These are phyloP conservation scores for Didymosphaeria variabile DNA, from an alignment of 2,329 filamentous ascomycete genomes.

Conservation along the genomic window DNA sequence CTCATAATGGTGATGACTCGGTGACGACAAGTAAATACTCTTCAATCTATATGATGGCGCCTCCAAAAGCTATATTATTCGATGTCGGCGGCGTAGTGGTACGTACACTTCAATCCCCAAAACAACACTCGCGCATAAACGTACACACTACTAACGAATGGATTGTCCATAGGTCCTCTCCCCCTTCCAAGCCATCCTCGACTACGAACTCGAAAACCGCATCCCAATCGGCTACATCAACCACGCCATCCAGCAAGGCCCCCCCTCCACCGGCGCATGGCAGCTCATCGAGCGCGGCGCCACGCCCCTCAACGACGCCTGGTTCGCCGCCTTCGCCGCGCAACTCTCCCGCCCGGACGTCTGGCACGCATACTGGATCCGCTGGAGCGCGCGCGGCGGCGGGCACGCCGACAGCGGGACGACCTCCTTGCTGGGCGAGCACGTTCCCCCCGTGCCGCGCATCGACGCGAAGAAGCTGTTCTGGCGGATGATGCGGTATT, in stretches of 20 bases:
- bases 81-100: slow-evolving; percentile 96
- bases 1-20: slow-evolving; percentile 4
- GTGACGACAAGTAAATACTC: not conserved
- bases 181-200: slow-evolving; percentile 90
- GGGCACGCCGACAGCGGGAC: slow-evolving; percentile 36
- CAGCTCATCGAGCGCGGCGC: slow-evolving; percentile 87
- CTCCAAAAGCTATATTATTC: slow-evolving; percentile 67
- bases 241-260: slow-evolving; percentile 81
- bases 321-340: slow-evolving; percentile 77
- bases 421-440: slow-evolving; percentile 33
- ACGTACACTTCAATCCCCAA: slow-evolving; percentile 11
- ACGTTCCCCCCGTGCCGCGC: slow-evolving; percentile 70
- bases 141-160: slow-evolving; percentile 11
- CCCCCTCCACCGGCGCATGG: slow-evolving; percentile 80
- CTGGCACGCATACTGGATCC: slow-evolving; percentile 71
- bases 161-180: slow-evolving; percentile 73
- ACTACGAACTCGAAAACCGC: slow-evolving; percentile 79
- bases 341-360: slow-evolving; percentile 74
- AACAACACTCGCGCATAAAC: slow-evolving; percentile 11
- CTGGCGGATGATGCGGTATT: slow-evolving; percentile 87
- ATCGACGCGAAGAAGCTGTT: slow-evolving; percentile 84
- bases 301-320: slow-evolving; percentile 75
- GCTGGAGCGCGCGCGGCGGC: slow-evolving; percentile 20
- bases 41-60: slow-evolving; percentile 11
- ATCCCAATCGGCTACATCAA: slow-evolving; percentile 94